Conservation (phyloP, 2,329 filamentous ascomycete species). For the Fusarium mexicanum region DNA sequence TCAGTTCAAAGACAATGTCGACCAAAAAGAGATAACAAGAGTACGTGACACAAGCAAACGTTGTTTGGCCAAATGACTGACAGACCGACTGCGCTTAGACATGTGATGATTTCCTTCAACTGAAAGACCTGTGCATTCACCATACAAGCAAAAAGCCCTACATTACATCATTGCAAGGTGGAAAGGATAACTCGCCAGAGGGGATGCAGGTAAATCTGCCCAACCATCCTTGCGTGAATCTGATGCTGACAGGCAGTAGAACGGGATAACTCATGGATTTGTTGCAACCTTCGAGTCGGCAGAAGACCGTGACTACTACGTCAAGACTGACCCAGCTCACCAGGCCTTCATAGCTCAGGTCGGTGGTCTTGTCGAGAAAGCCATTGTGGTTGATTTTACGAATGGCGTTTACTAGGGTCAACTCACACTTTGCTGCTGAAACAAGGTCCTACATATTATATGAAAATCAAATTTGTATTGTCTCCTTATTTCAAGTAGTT, state of each 20-base stretch:
- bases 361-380: constrained; percentile 59
- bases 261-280: constrained; percentile 74
- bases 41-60: background rate
- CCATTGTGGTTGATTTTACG: constrained; percentile 69
- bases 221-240: rapidly evolving
- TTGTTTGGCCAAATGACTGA: background rate
- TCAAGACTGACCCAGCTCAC: constrained; percentile 72
- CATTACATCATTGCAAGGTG: constrained; percentile 5
- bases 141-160: constrained; percentile 5
- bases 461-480: background rate
- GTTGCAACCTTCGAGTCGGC: constrained; percentile 71
- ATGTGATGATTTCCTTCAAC: background rate
- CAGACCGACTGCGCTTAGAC: background rate
- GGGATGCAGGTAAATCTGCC: background rate
- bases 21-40: background rate
- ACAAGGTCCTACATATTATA: background rate
- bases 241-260: constrained; percentile 48
- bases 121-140: constrained; percentile 11
- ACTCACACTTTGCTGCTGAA: background rate
- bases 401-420: constrained; percentile 52
- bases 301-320: constrained; percentile 75
- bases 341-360: constrained; percentile 65
- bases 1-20: constrained; percentile 6
- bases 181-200: constrained; percentile 17
- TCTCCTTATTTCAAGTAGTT: background rate